phyloP scores from a whole-genome alignment of 371 early-diverging fungal genomes.

The Haplosporangium sp. region DNA sequence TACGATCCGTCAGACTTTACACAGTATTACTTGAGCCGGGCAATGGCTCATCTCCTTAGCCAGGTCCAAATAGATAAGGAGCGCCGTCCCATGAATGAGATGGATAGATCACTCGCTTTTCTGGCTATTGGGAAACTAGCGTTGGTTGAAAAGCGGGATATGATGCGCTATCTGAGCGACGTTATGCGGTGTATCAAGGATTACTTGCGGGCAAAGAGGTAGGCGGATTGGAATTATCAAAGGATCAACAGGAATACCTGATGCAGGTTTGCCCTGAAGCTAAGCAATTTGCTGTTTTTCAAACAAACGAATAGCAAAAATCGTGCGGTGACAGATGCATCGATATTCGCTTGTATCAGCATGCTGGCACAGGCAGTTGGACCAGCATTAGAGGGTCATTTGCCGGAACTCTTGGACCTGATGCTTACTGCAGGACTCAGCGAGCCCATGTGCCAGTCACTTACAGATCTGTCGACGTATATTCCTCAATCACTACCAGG shows the following conservation, averaged over 20 bases:
- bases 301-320: conserved; percentile 55
- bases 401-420: conserved; percentile 88
- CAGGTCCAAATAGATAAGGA: conserved; percentile 84
- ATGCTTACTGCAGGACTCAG: conserved; percentile 92
- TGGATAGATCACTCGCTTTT: conserved; percentile 70
- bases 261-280: neutral
- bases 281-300: neutral
- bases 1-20: conserved; percentile 87
- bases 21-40: conserved; percentile 73
- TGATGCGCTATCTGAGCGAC: conserved; percentile 81
- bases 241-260: too few species aligned
- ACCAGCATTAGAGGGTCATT: conserved; percentile 81
- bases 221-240: neutral
- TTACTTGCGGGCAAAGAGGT: conserved; percentile 61
- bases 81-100: conserved; percentile 44
- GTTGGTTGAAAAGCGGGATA: conserved; percentile 81
- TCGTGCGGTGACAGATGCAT: conserved; percentile 68
- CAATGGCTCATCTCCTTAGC: conserved; percentile 81
- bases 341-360: conserved; percentile 87
- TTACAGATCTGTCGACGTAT: conserved; percentile 81
- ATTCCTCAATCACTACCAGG: conserved; percentile 83
- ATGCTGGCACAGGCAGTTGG: conserved; percentile 92
- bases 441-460: conserved; percentile 82
- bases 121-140: conserved; percentile 89
- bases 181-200: conserved; percentile 81